Evolutionary conservation across 345 rosid species (phyloP), one percentile per base, ranked within the genome.

Genomic region (Populus euphratica): DNA sequence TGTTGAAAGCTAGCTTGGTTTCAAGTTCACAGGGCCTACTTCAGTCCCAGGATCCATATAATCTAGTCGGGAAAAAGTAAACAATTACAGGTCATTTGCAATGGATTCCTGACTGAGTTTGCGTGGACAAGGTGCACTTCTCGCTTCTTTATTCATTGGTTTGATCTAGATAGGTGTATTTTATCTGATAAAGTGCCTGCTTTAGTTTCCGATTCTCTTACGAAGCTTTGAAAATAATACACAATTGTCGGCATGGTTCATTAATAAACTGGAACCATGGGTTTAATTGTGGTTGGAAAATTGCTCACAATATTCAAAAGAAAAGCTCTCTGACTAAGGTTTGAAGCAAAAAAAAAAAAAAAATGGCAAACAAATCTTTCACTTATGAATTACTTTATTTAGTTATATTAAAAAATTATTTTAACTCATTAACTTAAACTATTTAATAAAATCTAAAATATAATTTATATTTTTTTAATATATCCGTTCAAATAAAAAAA

Each of bases 1-100:
- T 59, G 76, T 76, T 47, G 16, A 76, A 72, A 73, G 80, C 47
- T 43, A 11, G 76, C 75, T 68, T 36, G 77, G 68, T 16, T 47
- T 62, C 69, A 35, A 43, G 71, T 35, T 68, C 56, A 23, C 36
- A n/a, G 66, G 11, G n/a, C 25, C n/a, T 12, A 3, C 16, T 27
- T 6, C 17, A 36, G 16, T 23, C n/a, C 8, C 59, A 18, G 3
- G 1, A 52, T 18, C 23, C 23, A 52, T 18, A 20, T 20, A 52
- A 52, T 18, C 6, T 17, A 52, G 23, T 14, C 6, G 3, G n/a
- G 18, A 18, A 6, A 2, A 52, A 18, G n/a, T 5, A 5, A 5
- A 5, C n/a, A 18, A 20, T 18, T 20, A 52, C 23, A 52, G 8
- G 9, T 50, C 10, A 50, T 18, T 50, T 18, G 20, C 56, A 50